Percentiles rank a stretch among this genome's conserved stretches.
Conservation (phyloP, 306 rosid genomes). For the Quercus robur region DNA sequence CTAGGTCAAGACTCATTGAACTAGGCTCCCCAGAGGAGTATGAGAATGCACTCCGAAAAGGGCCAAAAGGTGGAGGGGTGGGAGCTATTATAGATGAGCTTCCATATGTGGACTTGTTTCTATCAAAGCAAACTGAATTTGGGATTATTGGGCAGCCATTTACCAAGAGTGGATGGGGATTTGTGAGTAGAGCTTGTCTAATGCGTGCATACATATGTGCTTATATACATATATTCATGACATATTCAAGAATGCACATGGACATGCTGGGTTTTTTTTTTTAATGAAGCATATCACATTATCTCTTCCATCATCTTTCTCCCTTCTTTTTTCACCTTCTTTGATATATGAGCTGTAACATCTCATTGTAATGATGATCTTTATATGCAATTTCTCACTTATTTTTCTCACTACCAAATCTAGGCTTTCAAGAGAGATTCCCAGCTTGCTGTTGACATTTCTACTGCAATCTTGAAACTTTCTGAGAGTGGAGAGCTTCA, state of each 20-base stretch:
- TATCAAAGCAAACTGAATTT: constrained; percentile 63
- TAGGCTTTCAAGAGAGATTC: constrained; percentile 90
- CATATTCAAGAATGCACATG: not conserved
- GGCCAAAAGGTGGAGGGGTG: constrained; percentile 83
- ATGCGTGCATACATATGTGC: constrained; percentile 8
- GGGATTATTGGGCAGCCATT: constrained; percentile 86
- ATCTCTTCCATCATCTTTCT: not conserved
- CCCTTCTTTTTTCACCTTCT: not conserved
- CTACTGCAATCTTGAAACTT: constrained; percentile 85
- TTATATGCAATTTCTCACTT: constrained; percentile 23
- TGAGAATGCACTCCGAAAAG: constrained; percentile 62
- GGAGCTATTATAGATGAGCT: constrained; percentile 92
- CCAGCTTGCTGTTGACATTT: constrained; percentile 85
- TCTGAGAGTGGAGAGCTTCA: constrained; percentile 75
- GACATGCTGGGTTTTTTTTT: not conserved
- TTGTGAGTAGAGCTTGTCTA: constrained; percentile 62
- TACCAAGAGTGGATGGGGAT: constrained; percentile 92
- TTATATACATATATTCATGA: not conserved
- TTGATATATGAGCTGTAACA: not conserved
- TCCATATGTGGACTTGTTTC: constrained; percentile 73
- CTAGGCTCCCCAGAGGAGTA: constrained; percentile 86
- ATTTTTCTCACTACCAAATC: constrained; percentile 10
- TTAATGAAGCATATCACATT: not conserved
- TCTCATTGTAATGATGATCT: not conserved
- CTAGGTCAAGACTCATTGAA: constrained; percentile 60